Base-by-base conservation (phyloP, 345 rosid genomes). In the thale cress (Arabidopsis thaliana) region DNA sequence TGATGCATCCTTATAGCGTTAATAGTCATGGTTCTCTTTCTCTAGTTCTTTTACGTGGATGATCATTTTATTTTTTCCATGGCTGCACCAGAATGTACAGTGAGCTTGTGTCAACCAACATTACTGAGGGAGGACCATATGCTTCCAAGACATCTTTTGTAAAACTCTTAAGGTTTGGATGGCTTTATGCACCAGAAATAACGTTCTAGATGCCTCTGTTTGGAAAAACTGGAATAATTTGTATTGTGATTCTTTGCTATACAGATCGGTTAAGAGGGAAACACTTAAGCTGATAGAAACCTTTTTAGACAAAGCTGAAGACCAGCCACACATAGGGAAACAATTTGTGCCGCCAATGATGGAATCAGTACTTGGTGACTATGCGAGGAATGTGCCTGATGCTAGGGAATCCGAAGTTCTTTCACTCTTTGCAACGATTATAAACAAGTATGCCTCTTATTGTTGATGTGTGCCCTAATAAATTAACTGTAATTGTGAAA, bases 241-340 rank as follows among this genome's bases (percentile, higher is more conserved):
- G 9, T 62, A 56, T 63, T 53, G 57, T 74, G 67, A 33, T 48
- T 58, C 30, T 72, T 52, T 59, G 28, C 67, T 72, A 11, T 74
- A 52, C 91, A 96, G 99, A 74, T 93, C 99, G 65, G 99, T 96
- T 50, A 96, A 96, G 85, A 87, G 98, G 84, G 99, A 96, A 82
- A 91, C 98, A 20, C 89, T 93, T 41, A 96, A 96, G 85, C 95
- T 96, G 70, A 93, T 96, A 38, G 98, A 96, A 81, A 93, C 99
- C 76, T 96, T 96, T 64, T 83, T 96, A 84, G 98, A 96, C 89
- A 96, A 96, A 84, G 99, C 99, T n/a, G 99, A 96, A 81, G 96
- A 93, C 71, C 98, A 96, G 75, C 87, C 97, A 20, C 95, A 93
- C 77, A 89, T 91, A 67, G 99, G 99, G 66, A 96, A 93, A 81